Base-by-base conservation (phyloP, 83 land plant species). In the Isoetes engelmannii region DNA sequence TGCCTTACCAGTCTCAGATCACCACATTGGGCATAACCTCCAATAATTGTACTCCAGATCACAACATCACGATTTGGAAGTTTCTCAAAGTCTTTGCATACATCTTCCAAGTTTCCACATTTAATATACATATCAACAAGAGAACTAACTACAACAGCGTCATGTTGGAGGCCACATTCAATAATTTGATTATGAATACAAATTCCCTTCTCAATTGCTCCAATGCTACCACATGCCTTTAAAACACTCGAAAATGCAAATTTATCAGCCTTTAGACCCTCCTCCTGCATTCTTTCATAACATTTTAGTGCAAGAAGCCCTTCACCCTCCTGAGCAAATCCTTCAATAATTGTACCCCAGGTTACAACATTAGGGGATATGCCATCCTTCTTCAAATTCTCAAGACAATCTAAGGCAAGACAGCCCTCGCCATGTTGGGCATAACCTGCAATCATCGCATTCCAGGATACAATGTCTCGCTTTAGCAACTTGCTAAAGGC, bases 141-240 rank as follows among this genome's bases (percentile, higher is more conserved):
- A n/a, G 12, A 12, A n/a, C 54, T 51, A 51, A 1, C 54, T 12
- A 51, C 54, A 51, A 51, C 54, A 12, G 12, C 54, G 3, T 51
- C 54, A 10, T 1, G 0, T 51, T 60, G 19, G 9, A 60, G 63
- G 13, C 63, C 63, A 60, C 10, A 19, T 8, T 21, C 20, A 8
- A 19, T 10, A 21, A 60, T 60, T 13, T 20, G 1, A 19, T 10
- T 20, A 21, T 60, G 63, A 19, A 60, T 60, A n/a, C 10, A 15
- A 13, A n/a, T 60, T 13, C 63, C 63, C n/a, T 15, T 8, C 9
- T 21, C 21, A 15, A 60, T 15, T 8, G 63, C 13, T 8, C 10
- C 19, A 19, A 60, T 10, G 10, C 21, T 15, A 20, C 63, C 63
- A 19, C 63, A 60, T 15, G 63, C 63, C 28, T 60, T 60, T 15